These are phyloP conservation scores for Yarrowia sp. DNA, from an alignment of 805 yeast genomes.

Conservation along the genomic window DNA sequence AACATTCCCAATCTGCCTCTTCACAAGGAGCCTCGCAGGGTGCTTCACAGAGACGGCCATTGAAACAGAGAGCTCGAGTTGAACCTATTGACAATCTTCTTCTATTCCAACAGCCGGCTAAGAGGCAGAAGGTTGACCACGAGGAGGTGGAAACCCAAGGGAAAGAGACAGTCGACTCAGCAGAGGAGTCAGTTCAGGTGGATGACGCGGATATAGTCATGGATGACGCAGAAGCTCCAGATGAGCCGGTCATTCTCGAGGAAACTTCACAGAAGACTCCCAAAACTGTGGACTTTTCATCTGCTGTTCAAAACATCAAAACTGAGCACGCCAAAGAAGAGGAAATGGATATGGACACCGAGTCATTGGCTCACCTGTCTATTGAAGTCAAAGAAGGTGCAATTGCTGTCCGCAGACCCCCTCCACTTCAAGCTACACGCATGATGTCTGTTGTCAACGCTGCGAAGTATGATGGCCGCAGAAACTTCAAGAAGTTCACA, in stretches of 20 bases:
- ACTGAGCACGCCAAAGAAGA: not conserved
- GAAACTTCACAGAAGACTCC: not conserved
- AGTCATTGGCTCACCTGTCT: not conserved
- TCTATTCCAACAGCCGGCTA: not conserved
- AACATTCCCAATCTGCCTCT: not conserved
- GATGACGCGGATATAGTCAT: not conserved
- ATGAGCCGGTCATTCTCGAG: not conserved
- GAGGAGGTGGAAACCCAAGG: not conserved
- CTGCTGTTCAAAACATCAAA: not conserved
- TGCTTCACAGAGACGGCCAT: not conserved
- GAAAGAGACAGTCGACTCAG: not conserved
- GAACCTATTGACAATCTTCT: not conserved
- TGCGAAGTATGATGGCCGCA: not conserved
- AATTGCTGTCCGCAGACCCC: not conserved
- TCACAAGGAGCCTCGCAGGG: not conserved
- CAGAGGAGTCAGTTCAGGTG: not conserved
- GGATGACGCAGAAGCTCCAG: not conserved
- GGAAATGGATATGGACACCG: not conserved
- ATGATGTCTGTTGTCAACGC: slow-evolving; percentile 9
- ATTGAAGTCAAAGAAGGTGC: slow-evolving; percentile 8
- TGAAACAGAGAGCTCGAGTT: not conserved
- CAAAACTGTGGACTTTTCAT: not conserved
- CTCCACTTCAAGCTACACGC: slow-evolving; percentile 16
- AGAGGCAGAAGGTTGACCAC: not conserved
- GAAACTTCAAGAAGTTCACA: slow-evolving; percentile 7